Evolutionary conservation across 805 yeast genomes (phyloP), one percentile per base, ranked within the genome.

Genomic region (Zygotorulaspora sp.): DNA sequence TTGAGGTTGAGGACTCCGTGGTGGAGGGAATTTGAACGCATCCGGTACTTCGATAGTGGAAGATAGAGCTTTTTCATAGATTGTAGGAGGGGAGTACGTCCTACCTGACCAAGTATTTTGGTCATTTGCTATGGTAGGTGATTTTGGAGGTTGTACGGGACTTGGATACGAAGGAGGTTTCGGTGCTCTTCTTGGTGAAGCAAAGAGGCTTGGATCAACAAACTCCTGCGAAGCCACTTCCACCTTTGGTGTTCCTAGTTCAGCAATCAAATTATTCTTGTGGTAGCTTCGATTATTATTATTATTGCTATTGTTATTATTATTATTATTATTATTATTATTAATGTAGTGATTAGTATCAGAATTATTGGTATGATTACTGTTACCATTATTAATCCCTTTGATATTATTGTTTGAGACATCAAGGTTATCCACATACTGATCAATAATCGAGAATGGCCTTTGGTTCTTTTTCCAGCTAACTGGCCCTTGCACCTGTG

Each of bases 131-230:
- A 43, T 25, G 38, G 52, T 38, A 10, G 65, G 65, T 2, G 65
- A 61, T 39, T 48, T 49, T 6, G 59, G 58, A n/a, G 64, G 55
- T 34, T 63, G 65, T 2, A 65, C 64, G 4, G 73, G 73, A 22
- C 70, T 65, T 30, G 72, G 70, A 20, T 61, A 62, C 1, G 68
- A 50, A 2, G 88, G 88, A 1, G 87, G 87, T 36, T 71, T 72
- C 1, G 89, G 89, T 0, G 87, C 84, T 50, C 68, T 78, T 60
- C 87, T 69, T n/a, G 87, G 86, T 0, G 87, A 80, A 13, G 70
- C 60, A 53, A 80, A 80, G 23, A 68, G 57, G 6, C 57, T 48
- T 32, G 41, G 50, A 21, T 49, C 47, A 9, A 24, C 40, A 17
- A 45, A 25, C 2, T 42, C 34, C 9, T 37, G 35, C n/a, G 41